Percentiles rank a stretch among this genome's conserved stretches.
Conservation (phyloP, 345 rosid species). For the Bruguiera gymnorhiza region DNA sequence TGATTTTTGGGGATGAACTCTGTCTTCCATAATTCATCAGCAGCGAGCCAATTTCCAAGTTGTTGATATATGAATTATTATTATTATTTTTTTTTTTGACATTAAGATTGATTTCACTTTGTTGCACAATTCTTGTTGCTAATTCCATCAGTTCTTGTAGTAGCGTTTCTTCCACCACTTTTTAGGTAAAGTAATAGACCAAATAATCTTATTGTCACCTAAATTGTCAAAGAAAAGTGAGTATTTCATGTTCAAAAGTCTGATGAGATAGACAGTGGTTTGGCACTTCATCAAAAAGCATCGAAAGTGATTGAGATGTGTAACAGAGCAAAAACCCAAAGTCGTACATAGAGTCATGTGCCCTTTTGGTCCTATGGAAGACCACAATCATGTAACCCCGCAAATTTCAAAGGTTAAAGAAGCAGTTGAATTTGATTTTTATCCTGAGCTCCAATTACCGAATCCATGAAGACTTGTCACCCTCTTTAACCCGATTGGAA, state of each 20-base stretch:
- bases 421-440: neutral
- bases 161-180: neutral
- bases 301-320: conserved; percentile 21
- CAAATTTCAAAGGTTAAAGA: no score
- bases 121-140: neutral
- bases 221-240: neutral
- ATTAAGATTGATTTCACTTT: neutral
- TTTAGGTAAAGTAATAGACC: neutral
- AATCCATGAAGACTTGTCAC: conserved; percentile 20
- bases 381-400: neutral
- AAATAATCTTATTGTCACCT: neutral
- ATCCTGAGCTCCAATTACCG: conserved; percentile 9
- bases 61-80: no score
- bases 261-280: conserved; percentile 27
- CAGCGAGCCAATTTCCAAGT: no score
- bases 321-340: no score
- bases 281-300: conserved; percentile 27
- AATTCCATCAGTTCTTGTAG: no score
- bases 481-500: neutral
- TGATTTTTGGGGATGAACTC: no score
- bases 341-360: no score
- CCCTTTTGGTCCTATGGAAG: neutral
- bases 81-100: no score
- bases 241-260: conserved; percentile 13
- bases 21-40: no score